Percentiles rank a stretch among this genome's conserved stretches.
Evolutionary conservation across 176 grass and related monocot genomes (phyloP).

Genomic region (Avena insularis): DNA sequence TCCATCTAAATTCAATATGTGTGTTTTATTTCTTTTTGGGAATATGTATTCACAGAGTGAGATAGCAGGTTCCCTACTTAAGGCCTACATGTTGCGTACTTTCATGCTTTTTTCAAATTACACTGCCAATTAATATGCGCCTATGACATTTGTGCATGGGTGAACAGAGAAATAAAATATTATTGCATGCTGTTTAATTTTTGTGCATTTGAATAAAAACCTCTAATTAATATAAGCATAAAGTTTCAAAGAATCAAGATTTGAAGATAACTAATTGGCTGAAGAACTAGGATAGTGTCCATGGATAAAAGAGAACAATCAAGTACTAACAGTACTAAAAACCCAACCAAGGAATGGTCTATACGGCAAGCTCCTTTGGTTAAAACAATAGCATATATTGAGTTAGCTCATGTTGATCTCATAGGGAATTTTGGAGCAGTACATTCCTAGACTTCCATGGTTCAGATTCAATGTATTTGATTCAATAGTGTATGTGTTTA

Average conservation of each 20-base stretch:
- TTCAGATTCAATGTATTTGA: too few species aligned
- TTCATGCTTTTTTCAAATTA: background rate
- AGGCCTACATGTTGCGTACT: background rate
- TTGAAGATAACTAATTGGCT: background rate
- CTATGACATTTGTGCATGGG: background rate
- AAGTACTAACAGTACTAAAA: too few species aligned
- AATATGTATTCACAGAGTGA: background rate
- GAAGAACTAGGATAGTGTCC: background rate
- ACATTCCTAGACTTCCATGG: too few species aligned
- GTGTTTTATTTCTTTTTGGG: background rate
- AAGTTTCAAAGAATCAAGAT: background rate
- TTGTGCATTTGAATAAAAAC: background rate
- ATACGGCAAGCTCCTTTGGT: too few species aligned
- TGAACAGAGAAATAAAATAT: background rate
- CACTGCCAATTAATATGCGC: background rate
- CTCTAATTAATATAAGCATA: background rate
- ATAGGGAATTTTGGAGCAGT: background rate
- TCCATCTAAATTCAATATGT: background rate
- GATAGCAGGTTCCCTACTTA: background rate
- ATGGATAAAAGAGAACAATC: too few species aligned
- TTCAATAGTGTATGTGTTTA: too few species aligned
- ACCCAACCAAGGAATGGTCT: too few species aligned
- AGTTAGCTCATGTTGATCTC: too few species aligned
- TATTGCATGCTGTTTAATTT: background rate
- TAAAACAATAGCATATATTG: too few species aligned